Conservation (phyloP, 2,329 filamentous ascomycete species). For the Colletotrichum zoysiae region DNA sequence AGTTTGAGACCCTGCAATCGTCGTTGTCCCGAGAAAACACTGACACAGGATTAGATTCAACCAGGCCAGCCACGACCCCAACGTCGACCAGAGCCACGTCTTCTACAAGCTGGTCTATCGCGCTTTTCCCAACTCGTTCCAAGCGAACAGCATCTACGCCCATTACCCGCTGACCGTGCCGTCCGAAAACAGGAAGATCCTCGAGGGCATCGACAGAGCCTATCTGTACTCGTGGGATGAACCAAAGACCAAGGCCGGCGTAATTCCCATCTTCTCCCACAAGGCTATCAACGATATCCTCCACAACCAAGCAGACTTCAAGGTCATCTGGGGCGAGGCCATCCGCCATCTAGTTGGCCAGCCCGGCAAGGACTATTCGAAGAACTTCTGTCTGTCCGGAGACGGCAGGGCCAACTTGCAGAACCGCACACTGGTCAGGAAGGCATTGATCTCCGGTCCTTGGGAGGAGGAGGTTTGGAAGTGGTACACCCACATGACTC, state of each 20-base stretch:
- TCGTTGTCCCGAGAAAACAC: background rate
- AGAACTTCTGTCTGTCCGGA: constrained; percentile 64
- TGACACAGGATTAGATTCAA: constrained; percentile 45
- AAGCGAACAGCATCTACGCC: constrained; percentile 72
- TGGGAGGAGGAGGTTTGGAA: constrained; percentile 43
- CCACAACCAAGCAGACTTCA: constrained; percentile 66
- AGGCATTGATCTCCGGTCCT: constrained; percentile 50
- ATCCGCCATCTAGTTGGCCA: constrained; percentile 67
- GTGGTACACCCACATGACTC: constrained; percentile 45
- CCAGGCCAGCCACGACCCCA: constrained; percentile 67
- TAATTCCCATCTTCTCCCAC: constrained; percentile 66
- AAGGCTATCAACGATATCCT: constrained; percentile 65
- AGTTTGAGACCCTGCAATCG: background rate
- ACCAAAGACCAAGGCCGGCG: constrained; percentile 59
- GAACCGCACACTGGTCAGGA: constrained; percentile 57
- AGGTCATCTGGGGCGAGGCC: constrained; percentile 68
- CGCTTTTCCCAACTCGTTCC: constrained; percentile 74
- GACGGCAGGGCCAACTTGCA: constrained; percentile 55
- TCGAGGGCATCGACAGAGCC: constrained; percentile 66
- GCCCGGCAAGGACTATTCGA: constrained; percentile 50
- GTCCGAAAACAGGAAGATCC: constrained; percentile 68
- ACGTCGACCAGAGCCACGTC: constrained; percentile 72
- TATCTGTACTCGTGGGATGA: constrained; percentile 70
- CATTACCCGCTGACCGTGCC: constrained; percentile 63
- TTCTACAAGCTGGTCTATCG: constrained; percentile 75